Evolutionary conservation across 495 filamentous ascomycete species (phyloP).

Genomic region (Podospora tetraspora): DNA sequence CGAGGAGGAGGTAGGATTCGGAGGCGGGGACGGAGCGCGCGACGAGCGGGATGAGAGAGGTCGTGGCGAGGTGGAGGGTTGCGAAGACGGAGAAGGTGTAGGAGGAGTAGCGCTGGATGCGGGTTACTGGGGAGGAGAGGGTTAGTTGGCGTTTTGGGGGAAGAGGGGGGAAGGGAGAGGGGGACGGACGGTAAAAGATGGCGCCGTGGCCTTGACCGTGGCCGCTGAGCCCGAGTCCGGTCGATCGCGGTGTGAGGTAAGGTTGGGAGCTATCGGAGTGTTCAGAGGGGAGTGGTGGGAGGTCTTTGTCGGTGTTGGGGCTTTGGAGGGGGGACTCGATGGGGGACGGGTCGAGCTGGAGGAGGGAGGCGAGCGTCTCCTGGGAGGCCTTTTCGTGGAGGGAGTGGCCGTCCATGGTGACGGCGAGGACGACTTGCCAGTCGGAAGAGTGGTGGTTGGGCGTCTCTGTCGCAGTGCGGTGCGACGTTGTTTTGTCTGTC

Average conservation of each 20-base stretch:
- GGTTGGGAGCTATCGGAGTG: conserved; percentile 19
- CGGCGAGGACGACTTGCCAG: conserved; percentile 9
- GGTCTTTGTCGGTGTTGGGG: conserved; percentile 52
- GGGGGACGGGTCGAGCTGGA: conserved; percentile 75
- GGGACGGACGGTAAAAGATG: conserved; percentile 55
- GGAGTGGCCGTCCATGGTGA: conserved; percentile 27
- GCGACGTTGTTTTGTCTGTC: background rate
- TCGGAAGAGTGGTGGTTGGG: background rate
- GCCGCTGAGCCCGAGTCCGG: conserved; percentile 52
- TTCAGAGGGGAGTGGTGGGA: conserved; percentile 39
- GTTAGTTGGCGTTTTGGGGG: background rate
- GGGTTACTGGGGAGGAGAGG: conserved; percentile 52
- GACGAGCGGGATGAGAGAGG: conserved; percentile 66
- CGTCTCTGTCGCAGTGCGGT: background rate
- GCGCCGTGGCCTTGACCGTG: conserved; percentile 45
- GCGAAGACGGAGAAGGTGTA: conserved; percentile 80
- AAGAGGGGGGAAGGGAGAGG: conserved; percentile 10
- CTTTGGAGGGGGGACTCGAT: conserved; percentile 53
- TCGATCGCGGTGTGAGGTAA: conserved; percentile 17
- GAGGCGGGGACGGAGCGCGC: conserved; percentile 48
- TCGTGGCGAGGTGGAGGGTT: conserved; percentile 71
- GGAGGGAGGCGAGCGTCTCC: conserved; percentile 58
- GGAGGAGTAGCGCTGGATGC: conserved; percentile 79
- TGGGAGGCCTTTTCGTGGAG: conserved; percentile 38
- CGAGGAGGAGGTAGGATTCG: conserved; percentile 61